phyloP scores from a whole-genome alignment of 495 filamentous ascomycete genomes.

The Tuber borchii region DNA sequence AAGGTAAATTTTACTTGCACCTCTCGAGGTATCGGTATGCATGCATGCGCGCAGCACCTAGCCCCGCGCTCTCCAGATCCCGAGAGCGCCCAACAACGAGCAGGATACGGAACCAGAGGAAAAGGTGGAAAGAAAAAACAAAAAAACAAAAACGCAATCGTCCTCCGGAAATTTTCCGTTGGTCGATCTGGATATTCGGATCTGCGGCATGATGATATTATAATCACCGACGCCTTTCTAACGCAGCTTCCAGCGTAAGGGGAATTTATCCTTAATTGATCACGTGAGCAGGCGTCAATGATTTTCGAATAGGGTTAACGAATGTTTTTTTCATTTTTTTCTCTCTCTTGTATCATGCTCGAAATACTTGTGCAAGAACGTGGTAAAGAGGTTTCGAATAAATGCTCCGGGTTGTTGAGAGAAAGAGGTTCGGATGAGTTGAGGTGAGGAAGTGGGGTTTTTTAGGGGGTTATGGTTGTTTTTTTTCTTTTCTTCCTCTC shows the following conservation, averaged over 20 bases:
- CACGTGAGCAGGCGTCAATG: conserved; percentile 34
- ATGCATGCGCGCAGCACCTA: too few relatives aligned
- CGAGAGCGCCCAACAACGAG: too few relatives aligned
- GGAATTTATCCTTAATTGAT: neutral
- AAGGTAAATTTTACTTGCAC: too few relatives aligned
- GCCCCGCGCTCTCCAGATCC: too few relatives aligned
- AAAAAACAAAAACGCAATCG: too few relatives aligned
- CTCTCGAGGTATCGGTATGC: too few relatives aligned
- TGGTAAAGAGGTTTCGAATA: neutral
- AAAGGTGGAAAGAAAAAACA: too few relatives aligned
- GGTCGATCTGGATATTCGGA: neutral
- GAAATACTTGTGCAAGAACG: too few relatives aligned
- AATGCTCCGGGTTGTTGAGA: neutral
- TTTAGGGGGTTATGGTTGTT: conserved; percentile 8
- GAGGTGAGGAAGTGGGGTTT: neutral
- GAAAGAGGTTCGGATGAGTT: neutral
- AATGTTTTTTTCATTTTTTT: neutral
- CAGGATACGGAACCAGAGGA: too few relatives aligned
- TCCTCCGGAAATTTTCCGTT: neutral
- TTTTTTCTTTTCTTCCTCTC: neutral
- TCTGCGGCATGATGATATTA: neutral
- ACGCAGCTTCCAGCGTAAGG: neutral
- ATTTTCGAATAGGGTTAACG: neutral
- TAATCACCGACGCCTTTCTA: neutral
- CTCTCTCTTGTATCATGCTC: neutral